Percentiles rank a stretch among this genome's conserved stretches.
phyloP scores from a whole-genome alignment of 2,329 filamentous ascomycete species.

The Penicillium expansum region DNA sequence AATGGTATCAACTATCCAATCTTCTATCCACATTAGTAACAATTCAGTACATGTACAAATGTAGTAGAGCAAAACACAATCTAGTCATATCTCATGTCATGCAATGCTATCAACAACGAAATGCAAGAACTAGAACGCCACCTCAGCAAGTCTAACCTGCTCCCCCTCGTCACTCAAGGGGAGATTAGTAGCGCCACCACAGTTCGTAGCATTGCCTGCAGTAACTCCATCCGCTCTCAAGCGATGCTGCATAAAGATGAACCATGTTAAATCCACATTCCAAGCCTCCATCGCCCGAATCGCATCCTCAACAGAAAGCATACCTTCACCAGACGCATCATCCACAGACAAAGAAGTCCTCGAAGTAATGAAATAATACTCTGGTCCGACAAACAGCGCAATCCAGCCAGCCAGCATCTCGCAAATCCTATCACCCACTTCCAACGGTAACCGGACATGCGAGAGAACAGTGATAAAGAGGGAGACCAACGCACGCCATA shows the following conservation, averaged over 20 bases:
- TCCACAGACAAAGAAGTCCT: not conserved
- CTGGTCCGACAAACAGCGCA: conserved; percentile 33
- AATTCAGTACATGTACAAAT: not conserved
- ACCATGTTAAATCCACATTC: conserved; percentile 44
- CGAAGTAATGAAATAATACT: conserved; percentile 31
- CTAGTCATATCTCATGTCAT: not conserved
- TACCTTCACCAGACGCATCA: not conserved
- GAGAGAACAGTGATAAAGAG: conserved; percentile 42
- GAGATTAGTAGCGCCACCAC: not conserved
- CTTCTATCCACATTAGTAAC: not conserved
- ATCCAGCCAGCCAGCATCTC: conserved; percentile 40
- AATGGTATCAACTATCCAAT: not conserved
- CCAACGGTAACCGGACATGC: conserved; percentile 39
- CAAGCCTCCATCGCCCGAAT: conserved; percentile 42
- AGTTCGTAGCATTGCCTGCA: not conserved
- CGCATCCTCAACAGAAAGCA: conserved; percentile 28
- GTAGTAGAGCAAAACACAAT: not conserved
- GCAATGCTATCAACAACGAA: not conserved
- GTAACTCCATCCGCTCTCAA: not conserved
- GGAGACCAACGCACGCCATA: conserved; percentile 39
- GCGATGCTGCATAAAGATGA: conserved; percentile 34
- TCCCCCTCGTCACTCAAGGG: not conserved
- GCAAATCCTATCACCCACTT: conserved; percentile 43
- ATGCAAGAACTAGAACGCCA: conserved; percentile 20
- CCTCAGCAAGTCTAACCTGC: conserved; percentile 32